A percentile compares a stretch with the other conserved stretches of the same genome.
phyloP scores from a whole-genome alignment of 106 monocot species.

The Narthecium ossifragum region DNA sequence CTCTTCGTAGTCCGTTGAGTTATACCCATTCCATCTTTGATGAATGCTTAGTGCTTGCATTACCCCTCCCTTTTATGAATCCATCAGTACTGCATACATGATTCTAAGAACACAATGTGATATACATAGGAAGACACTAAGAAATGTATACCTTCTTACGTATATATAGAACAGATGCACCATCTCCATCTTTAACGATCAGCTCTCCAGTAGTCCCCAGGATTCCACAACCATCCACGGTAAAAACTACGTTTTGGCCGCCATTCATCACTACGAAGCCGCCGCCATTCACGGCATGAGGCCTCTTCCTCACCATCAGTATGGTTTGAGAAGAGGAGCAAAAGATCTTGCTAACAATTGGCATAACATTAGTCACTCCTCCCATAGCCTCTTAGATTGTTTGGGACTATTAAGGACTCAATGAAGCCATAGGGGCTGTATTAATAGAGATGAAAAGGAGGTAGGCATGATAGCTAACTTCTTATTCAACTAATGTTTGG shows the following conservation, averaged over 20 bases:
- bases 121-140: no score
- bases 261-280: slow-evolving; percentile 50
- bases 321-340: slow-evolving; percentile 30
- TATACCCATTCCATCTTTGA: slow-evolving; percentile 55
- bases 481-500: no score
- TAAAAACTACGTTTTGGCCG: slow-evolving; percentile 42
- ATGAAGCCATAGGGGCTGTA: no score
- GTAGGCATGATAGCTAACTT: no score
- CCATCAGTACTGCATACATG: neutral
- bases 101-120: neutral
- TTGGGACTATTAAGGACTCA: no score
- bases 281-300: slow-evolving; percentile 56
- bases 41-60: slow-evolving; percentile 60
- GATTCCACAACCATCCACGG: slow-evolving; percentile 65
- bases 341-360: slow-evolving; percentile 66
- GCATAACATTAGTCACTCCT: slow-evolving; percentile 23
- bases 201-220: slow-evolving; percentile 51
- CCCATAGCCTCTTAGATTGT: slow-evolving; percentile 15
- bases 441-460: no score
- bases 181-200: slow-evolving; percentile 57
- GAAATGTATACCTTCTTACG: slow-evolving; percentile 49
- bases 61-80: slow-evolving; percentile 44
- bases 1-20: slow-evolving; percentile 45
- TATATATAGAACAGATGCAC: slow-evolving; percentile 51
- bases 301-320: slow-evolving; percentile 60